These are phyloP conservation scores for Pseudogymnoascus sp. DNA, from an alignment of 2,329 filamentous ascomycete species.

Conservation along the genomic window DNA sequence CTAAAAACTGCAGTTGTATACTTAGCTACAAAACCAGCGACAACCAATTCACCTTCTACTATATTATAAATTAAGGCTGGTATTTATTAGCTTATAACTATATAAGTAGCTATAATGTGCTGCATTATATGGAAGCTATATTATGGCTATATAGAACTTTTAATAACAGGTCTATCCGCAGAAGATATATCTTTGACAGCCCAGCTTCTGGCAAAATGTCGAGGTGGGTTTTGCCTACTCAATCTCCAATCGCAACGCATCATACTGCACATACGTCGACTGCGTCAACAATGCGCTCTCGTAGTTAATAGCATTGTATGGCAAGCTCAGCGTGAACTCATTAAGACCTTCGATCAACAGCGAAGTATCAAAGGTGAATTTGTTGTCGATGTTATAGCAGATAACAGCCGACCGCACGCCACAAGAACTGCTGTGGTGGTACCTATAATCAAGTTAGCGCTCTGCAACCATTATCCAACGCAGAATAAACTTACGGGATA, in stretches of 20 bases:
- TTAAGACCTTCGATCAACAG: constrained; percentile 45
- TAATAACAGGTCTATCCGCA: neutral
- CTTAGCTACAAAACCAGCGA: too few species aligned
- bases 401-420: constrained; percentile 50
- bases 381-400: constrained; percentile 53
- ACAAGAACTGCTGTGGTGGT: constrained; percentile 49
- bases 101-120: neutral
- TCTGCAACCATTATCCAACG: constrained; percentile 10
- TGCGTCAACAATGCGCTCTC: constrained; percentile 47
- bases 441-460: constrained; percentile 26
- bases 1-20: too few species aligned
- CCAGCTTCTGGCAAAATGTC: neutral
- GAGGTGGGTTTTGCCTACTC: constrained; percentile 21
- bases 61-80: too few species aligned
- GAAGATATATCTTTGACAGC: neutral
- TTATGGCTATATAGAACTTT: neutral
- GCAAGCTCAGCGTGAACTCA: constrained; percentile 47
- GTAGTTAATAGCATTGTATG: constrained; percentile 49
- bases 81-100: too few species aligned
- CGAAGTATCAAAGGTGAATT: constrained; percentile 46
- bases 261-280: constrained; percentile 56
- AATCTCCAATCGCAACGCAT: constrained; percentile 53
- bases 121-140: neutral
- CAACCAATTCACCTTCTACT: too few species aligned
- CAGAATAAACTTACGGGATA: constrained; percentile 38